Evolutionary conservation across 441 rosid species (phyloP).

Genomic region (Arabidopsis hybrid): DNA sequence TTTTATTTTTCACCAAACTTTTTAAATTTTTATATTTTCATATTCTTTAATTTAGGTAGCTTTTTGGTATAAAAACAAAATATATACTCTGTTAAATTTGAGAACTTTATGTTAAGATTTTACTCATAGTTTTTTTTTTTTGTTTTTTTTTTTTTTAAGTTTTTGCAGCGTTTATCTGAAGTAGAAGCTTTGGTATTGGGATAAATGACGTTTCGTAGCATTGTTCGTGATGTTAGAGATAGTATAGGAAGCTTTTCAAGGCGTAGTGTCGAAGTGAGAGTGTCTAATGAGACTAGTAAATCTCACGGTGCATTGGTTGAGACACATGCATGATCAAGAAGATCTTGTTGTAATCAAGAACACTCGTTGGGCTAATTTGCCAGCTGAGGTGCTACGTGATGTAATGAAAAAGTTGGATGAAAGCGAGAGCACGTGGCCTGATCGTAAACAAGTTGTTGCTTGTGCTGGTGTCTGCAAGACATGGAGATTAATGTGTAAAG

Average conservation of each 20-base stretch:
- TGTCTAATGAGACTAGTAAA: constrained; percentile 58
- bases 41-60: background rate
- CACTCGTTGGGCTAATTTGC: constrained; percentile 84
- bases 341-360: constrained; percentile 54
- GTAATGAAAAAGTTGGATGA: constrained; percentile 85
- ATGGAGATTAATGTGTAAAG: constrained; percentile 49
- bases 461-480: constrained; percentile 16
- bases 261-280: constrained; percentile 74
- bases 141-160: constrained; percentile 47
- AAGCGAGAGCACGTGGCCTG: constrained; percentile 83
- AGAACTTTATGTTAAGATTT: background rate
- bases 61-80: background rate
- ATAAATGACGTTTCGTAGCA: constrained; percentile 84
- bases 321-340: constrained; percentile 52
- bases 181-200: constrained; percentile 53
- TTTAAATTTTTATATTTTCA: background rate
- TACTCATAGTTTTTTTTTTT: constrained; percentile 35
- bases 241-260: constrained; percentile 85
- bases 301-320: constrained; percentile 67
- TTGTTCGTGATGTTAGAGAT: constrained; percentile 84
- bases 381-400: constrained; percentile 77
- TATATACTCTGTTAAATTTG: background rate
- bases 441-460: constrained; percentile 51
- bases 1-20: too few relatives aligned
- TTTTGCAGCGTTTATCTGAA: constrained; percentile 77